Evolutionary conservation across 495 filamentous ascomycete genomes (phyloP).

Genomic region (Haplographium delicatum): DNA sequence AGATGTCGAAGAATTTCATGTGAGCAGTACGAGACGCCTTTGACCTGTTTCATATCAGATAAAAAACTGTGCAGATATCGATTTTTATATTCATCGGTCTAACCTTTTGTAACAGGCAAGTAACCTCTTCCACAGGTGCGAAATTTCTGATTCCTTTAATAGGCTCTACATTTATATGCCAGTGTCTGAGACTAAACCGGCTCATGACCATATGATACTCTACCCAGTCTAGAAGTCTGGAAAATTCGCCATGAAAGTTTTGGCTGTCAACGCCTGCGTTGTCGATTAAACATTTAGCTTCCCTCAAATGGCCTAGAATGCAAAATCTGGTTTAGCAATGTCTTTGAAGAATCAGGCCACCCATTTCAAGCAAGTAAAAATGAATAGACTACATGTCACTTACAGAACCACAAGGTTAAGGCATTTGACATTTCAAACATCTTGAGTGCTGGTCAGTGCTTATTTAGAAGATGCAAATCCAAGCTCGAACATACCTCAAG

Average conservation of each 20-base stretch:
- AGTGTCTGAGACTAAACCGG: constrained; percentile 30
- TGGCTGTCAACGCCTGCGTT: constrained; percentile 14
- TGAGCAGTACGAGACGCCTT: constrained; percentile 11
- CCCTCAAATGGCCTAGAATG: constrained; percentile 20
- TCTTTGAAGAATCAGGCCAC: constrained; percentile 2
- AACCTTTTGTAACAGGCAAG: constrained; percentile 9
- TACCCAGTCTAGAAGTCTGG: constrained; percentile 31
- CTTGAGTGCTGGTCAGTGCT: constrained; percentile 6
- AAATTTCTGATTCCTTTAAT: constrained; percentile 8
- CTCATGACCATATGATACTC: constrained; percentile 34
- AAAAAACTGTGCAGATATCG: background rate
- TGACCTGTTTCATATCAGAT: constrained; percentile 12
- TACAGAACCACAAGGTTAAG: constrained; percentile 13
- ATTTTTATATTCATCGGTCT: constrained; percentile 5
- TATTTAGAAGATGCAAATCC: background rate
- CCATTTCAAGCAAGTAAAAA: constrained; percentile 3
- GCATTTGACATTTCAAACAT: constrained; percentile 12
- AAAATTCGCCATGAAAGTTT: constrained; percentile 19
- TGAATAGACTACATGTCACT: constrained; percentile 13
- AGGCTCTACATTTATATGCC: constrained; percentile 19
- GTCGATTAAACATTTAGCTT: constrained; percentile 25
- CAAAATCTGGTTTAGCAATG: constrained; percentile 11
- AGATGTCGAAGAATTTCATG: constrained; percentile 15
- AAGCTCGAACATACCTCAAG: constrained; percentile 16
- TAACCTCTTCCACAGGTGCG: constrained; percentile 5